These are phyloP conservation scores for Roridomyces roridus DNA, from an alignment of 768 basidiomycete species.

Conservation along the genomic window DNA sequence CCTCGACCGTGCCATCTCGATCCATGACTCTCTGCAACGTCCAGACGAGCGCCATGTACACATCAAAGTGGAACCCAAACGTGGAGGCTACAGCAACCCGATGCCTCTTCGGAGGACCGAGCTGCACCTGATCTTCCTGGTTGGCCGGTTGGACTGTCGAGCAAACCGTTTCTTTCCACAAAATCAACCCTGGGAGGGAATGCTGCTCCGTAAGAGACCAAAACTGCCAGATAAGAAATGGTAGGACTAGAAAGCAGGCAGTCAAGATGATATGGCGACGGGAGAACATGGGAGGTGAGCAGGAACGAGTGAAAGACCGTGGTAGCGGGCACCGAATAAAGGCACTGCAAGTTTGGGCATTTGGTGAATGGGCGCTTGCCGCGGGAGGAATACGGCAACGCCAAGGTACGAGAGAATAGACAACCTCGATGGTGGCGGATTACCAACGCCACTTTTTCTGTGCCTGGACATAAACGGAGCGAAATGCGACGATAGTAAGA, in stretches of 20 bases:
- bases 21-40: slow-evolving; percentile 37
- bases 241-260: slow-evolving; percentile 8
- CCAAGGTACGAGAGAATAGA: no score
- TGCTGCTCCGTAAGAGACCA: not conserved
- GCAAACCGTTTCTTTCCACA: not conserved
- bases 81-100: slow-evolving; percentile 41
- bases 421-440: no score
- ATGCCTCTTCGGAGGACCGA: slow-evolving; percentile 26
- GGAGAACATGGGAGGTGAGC: slow-evolving; percentile 5
- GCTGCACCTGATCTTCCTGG: not conserved
- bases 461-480: no score
- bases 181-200: not conserved
- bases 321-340: no score
- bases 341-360: no score
- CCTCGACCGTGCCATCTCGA: slow-evolving; percentile 30
- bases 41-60: slow-evolving; percentile 43
- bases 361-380: no score
- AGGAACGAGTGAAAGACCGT: not conserved
- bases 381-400: no score
- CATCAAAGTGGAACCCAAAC: slow-evolving; percentile 44
- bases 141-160: not conserved
- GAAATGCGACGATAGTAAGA: no score
- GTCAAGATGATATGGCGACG: slow-evolving; percentile 4
- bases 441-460: no score
- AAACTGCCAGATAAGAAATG: slow-evolving; percentile 17